These are phyloP conservation scores for Microsporum canis DNA, from an alignment of 2,329 filamentous ascomycete genomes.

Conservation along the genomic window DNA sequence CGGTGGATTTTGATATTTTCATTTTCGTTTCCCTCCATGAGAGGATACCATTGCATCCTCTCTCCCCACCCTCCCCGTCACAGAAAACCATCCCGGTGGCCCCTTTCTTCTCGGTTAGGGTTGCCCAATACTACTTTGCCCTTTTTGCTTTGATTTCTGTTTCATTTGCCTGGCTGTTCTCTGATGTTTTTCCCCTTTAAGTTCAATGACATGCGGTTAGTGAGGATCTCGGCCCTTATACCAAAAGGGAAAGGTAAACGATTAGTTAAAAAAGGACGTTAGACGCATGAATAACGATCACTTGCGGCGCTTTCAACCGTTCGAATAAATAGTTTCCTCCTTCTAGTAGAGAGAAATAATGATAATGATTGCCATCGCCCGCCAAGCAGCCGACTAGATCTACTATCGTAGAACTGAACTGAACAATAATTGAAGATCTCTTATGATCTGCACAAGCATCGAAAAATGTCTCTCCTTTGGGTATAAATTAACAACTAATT, in stretches of 20 bases:
- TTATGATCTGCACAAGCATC: conserved; percentile 1
- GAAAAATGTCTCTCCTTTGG: not conserved
- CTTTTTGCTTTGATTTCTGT: not conserved
- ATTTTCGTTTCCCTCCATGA: not conserved
- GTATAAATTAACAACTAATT: not conserved
- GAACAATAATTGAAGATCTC: not conserved
- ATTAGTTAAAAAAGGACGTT: not conserved
- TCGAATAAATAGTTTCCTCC: not conserved
- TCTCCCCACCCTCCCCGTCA: not conserved
- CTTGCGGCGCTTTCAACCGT: not conserved
- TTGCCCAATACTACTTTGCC: not conserved
- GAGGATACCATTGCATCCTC: not conserved
- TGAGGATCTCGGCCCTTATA: not conserved
- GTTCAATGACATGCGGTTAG: not conserved
- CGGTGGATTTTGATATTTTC: no score
- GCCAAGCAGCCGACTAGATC: not conserved
- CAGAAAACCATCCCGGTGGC: not conserved
- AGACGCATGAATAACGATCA: no score
- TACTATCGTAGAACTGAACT: not conserved
- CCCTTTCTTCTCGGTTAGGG: not conserved
- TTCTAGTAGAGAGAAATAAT: not conserved
- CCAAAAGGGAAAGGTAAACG: not conserved
- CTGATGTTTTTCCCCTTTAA: not conserved
- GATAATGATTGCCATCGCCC: not conserved
- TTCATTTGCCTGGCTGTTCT: not conserved